A percentile compares a stretch with the other conserved stretches of the same genome.
Conservation (phyloP, 2,329 filamentous ascomycete genomes). For the Nothopassalora personata region DNA sequence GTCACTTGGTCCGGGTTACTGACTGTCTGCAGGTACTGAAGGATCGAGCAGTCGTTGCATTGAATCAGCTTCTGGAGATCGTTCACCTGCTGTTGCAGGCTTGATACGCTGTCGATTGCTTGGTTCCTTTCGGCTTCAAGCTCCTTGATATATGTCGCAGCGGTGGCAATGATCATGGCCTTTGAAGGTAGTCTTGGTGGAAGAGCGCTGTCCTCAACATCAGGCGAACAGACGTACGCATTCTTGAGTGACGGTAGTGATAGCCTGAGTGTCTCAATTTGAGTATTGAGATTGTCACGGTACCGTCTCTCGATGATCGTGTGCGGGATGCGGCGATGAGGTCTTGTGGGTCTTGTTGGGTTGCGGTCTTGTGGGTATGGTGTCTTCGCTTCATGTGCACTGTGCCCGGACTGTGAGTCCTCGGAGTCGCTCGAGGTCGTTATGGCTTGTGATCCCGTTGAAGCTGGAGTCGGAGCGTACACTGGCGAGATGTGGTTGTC, state of each 20-base stretch:
- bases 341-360: constrained; percentile 12
- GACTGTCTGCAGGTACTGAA: constrained; percentile 22
- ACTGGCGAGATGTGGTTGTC: constrained; percentile 9
- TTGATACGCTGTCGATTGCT: constrained; percentile 36
- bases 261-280: constrained; percentile 39
- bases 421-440: constrained; percentile 18
- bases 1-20: constrained; percentile 7
- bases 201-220: constrained; percentile 41
- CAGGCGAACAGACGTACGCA: constrained; percentile 33
- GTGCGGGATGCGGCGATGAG: constrained; percentile 30
- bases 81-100: constrained; percentile 37
- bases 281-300: constrained; percentile 43
- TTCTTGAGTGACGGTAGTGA: constrained; percentile 39
- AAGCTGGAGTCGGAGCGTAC: constrained; percentile 11
- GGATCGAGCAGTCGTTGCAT: constrained; percentile 40
- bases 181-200: constrained; percentile 40
- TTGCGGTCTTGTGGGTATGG: neutral
- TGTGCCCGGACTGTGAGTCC: constrained; percentile 11
- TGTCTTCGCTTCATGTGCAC: neutral
- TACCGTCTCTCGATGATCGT: constrained; percentile 46
- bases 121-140: constrained; percentile 40
- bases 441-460: constrained; percentile 10
- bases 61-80: constrained; percentile 42
- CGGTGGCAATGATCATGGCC: constrained; percentile 43
- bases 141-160: constrained; percentile 44